Evolutionary conservation across 768 basidiomycete genomes (phyloP), one percentile per base, ranked within the genome.

Genomic region (Rhodotorula toruloides): DNA sequence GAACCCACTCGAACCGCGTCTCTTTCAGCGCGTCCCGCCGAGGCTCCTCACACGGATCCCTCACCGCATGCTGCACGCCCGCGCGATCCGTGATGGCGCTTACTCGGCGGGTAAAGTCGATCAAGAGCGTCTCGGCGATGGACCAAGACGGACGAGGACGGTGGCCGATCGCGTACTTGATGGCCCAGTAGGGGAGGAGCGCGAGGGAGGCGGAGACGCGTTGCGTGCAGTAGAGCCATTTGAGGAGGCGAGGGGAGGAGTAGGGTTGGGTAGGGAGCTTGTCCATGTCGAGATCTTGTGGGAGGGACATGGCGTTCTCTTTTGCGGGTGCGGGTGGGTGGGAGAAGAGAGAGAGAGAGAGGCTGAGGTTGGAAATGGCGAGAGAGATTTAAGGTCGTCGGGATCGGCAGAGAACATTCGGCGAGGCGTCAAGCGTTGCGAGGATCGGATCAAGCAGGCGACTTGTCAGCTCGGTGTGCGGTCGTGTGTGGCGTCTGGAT

Each of bases 71-170:
- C 42, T 67, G 61, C 1, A 71, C 61, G 32, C 63, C 63, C 8
- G 68, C 68, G 22, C 40, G 44, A 25, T 70, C 68, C 22, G 68
- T 62, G 49, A 70, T 70, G n/a, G 64, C 58, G 54, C 58, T 53
- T 19, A 60, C 61, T 10, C 70, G 47, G 3, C 65, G 57, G 2
- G 59, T 58, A 32, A 71, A 67, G 27, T 61, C 58, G 61, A 71
- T 46, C 34, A 67, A 54, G 36, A 66, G 53, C 2, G 65, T 61
- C 36, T 66, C 65, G 34, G 58, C 47, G 46, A 62, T 29, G 36
- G 57, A 63, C 65, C 65, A 71, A 19, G 60, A 52, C n/a, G 27
- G 31, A 21, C 60, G 60, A 1, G 63, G 68, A 21, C 58, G 56
- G 19, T 52, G 57, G 13, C 3, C 6, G 61, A 44, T 43, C 31